Base-by-base conservation (phyloP, 805 yeast species). In the Starmerella roubikii region DNA sequence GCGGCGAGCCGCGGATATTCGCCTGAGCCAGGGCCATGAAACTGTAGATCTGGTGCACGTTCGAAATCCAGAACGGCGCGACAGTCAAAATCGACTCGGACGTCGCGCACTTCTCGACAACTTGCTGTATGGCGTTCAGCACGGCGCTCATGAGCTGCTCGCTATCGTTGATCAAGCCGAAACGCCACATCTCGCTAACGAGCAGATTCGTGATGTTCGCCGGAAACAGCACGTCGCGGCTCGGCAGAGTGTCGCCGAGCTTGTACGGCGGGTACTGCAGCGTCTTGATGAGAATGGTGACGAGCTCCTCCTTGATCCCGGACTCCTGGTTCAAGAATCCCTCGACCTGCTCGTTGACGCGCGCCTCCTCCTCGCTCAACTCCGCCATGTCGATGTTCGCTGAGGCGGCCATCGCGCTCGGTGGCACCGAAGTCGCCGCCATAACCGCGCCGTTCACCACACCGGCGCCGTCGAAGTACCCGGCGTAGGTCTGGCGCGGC, bases 1-100 rank as follows among this genome's bases (percentile, higher is more conserved):
- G 69, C 55, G 81, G 93, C 54, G 83, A 84, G 33, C 82, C 86
- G 36, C 82, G 64, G 44, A 91, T 83, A n/a, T 94, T 84, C 43
- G 76, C 74, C 60, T 88, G 94, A 3, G 97, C 97, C 60, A 84
- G 81, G 13, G 86, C 75, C 42, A 88, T 94, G 66, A 91, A 91
- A 3, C 97, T 85, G 59, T 81, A 82, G 53, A 91, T 69, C 57
- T 91, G 97, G 57, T 91, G 95, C 3, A 93, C 86, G 61, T 91
- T 91, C 3, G 96, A 82, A 48, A 91, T 68, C 98, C 98, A 91
- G 66, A 86, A 91, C 0, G 96, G 94, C 49, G 95, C 97, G 51
- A 84, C 84, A 34, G 84, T 75, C 53, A 86, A 77, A 25, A 84
- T 76, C 49, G 82, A 93, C 43, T 81, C 93, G 40, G 88, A 94